Evolutionary conservation across 441 rosid genomes (phyloP).

Genomic region (Erodium trifolium): DNA sequence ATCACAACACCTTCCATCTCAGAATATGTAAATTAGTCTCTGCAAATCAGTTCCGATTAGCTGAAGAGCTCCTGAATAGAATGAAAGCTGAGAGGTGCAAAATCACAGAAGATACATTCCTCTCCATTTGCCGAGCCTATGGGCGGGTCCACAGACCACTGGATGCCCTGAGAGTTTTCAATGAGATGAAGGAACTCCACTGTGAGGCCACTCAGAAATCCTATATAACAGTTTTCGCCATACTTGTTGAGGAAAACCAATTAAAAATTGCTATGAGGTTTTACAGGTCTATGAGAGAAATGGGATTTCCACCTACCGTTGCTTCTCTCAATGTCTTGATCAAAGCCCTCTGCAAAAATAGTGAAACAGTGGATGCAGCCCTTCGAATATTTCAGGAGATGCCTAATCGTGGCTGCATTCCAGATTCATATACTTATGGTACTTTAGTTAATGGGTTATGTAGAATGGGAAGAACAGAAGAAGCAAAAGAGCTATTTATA

Average conservation of each 20-base stretch:
- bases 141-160: constrained; percentile 69
- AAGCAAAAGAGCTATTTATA: constrained; percentile 58
- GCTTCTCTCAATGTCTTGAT: constrained; percentile 79
- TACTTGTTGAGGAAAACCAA: constrained; percentile 79
- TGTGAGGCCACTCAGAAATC: constrained; percentile 54
- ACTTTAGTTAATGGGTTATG: constrained; percentile 85
- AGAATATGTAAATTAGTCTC: constrained; percentile 64
- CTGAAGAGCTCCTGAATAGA: constrained; percentile 60
- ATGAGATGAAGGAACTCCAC: constrained; percentile 54
- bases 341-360: constrained; percentile 71
- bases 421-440: constrained; percentile 85
- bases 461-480: constrained; percentile 46
- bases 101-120: constrained; percentile 50
- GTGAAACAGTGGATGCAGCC: constrained; percentile 57
- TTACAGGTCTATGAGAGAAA: constrained; percentile 58
- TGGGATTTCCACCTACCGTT: constrained; percentile 47
- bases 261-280: constrained; percentile 53
- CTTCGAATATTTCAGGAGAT: constrained; percentile 67
- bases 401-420: constrained; percentile 57
- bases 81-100: constrained; percentile 58
- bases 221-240: constrained; percentile 48
- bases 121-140: constrained; percentile 64
- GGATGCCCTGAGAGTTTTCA: constrained; percentile 59
- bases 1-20: constrained; percentile 41
- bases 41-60: constrained; percentile 56